Base-by-base conservation (phyloP, 1,284 basidiomycete species). In the Ceratobasidium sp. region DNA sequence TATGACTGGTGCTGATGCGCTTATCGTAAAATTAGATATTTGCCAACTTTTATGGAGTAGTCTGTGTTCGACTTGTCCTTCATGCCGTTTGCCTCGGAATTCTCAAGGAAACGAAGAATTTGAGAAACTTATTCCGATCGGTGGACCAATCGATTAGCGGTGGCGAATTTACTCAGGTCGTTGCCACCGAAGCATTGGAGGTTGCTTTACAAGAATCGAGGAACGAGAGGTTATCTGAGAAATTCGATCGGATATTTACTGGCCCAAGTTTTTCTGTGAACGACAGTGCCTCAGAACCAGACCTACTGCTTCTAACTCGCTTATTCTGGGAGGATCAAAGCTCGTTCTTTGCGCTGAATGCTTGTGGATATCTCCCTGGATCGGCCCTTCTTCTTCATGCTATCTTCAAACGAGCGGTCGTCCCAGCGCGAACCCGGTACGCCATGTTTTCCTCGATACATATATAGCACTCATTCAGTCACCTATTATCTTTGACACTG, bases 1-100 rank as follows among this genome's bases (percentile, higher is more conserved):
- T 7, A 7, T 46, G 6, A 7, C 13, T 46, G 6, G 6, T 46
- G 44, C 26, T 28, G 15, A 58, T 26, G 5, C 28, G 5, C 56
- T 28, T 3, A 23, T 26, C 56, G 6, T 58, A 7, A 61, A 3
- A 4, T 10, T 18, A 61, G 58, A 28, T 61, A 6, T 61, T 61
- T 18, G 6, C 6, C 15, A 26, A 39, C 7, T 39, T 39, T 18
- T 61, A 61, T 18, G 58, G 58, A 39, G 33, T 39, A 12, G 33
- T 71, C 4, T 71, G 69, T 56, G 55, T 71, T 4, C 69, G 69
- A 40, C 53, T 58, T 44, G 9, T 71, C 15, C 58, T 39, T 10
- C 28, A 61, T 33, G 5, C 40, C 26, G 18, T 39, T 39, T 61
- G 58, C 12, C 58, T 61, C 3, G 15, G 2, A 2, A 18, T 61